phyloP scores from a whole-genome alignment of 2,329 filamentous ascomycete species.

The Diaporthe citrichinensis region DNA sequence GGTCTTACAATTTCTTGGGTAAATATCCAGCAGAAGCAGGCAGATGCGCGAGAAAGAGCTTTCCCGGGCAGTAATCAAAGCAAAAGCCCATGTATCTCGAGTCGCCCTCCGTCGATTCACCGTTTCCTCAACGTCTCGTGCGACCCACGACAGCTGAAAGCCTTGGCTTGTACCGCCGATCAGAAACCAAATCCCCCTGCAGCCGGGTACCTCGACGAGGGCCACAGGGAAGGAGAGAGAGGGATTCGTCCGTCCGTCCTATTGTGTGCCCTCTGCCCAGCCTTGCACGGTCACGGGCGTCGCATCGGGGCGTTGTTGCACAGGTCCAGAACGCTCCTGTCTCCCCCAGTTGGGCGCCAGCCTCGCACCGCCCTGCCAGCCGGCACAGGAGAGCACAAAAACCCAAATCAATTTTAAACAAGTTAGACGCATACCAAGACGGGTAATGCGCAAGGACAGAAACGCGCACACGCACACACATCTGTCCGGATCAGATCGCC shows the following conservation, averaged over 20 bases:
- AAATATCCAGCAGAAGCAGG: neutral
- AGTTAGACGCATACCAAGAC: constrained; percentile 32
- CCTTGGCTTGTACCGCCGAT: constrained; percentile 33
- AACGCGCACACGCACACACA: neutral
- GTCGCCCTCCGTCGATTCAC: constrained; percentile 1
- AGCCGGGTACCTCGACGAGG: constrained; percentile 21
- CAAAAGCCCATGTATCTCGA: constrained; percentile 4
- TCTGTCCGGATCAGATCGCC: neutral
- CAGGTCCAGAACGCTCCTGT: constrained; percentile 23
- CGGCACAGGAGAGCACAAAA: neutral
- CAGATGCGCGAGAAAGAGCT: neutral
- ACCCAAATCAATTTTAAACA: constrained; percentile 33
- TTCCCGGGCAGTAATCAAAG: neutral
- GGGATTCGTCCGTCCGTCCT: constrained; percentile 18
- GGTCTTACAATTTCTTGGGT: constrained; percentile 26
- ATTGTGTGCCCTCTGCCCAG: constrained; percentile 32
- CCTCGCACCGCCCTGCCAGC: constrained; percentile 29
- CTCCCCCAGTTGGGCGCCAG: constrained; percentile 1
- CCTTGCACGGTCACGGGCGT: constrained; percentile 32
- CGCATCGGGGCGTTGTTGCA: constrained; percentile 27
- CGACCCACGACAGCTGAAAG: constrained; percentile 24
- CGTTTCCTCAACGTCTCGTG: constrained; percentile 31
- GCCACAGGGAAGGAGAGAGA: neutral
- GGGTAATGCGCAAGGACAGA: constrained; percentile 32
- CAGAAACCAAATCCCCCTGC: constrained; percentile 25